Evolutionary conservation across 257 asterid species (phyloP), one percentile per base, ranked within the genome.

Genomic region (Salvia miltiorrhiza): DNA sequence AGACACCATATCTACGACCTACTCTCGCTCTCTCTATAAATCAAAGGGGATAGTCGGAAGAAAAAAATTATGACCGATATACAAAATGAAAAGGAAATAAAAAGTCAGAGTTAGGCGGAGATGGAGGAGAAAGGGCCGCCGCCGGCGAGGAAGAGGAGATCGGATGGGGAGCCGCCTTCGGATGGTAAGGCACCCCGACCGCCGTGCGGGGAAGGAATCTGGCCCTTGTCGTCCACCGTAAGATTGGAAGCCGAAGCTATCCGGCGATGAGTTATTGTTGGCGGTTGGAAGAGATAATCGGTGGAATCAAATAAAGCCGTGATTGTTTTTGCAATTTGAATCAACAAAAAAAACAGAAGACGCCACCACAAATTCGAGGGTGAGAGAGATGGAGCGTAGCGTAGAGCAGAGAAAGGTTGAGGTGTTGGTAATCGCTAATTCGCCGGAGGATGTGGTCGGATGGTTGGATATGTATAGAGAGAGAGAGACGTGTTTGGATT

Each of bases 91-190:
- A 49, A 14, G 23, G 0, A 63, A 17, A 49, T 21, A 40, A 1
- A 9, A 71, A 16, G 30, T 40, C 5, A 41, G 30, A 55, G 75
- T 45, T 14, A 69, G 80, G 52, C 39, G 3, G 62, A 4, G 66
- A 43, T 4, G 64, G 20, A 30, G 50, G 33, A 24, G 65, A 7
- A 45, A 40, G 32, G 14, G 56, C 90, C 86, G 57, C 94, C 95
- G 75, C 87, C 86, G 63, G 90, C 88, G 49, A 86, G 90, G 76
- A 79, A 86, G 69, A 86, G 95, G 78, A 84, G 87, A 76, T 86
- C 90, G 48, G 89, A 86, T 35, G 95, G 95, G 74, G 86, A 84
- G 79, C 93, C 95, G 82, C 93, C 95, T 84, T 82, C 87, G 63
- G 95, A 84, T 28, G 90, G 95, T 56, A 73, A 69, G 66, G 95